A percentile compares a stretch with the other conserved stretches of the same genome.
Conservation (phyloP, 2,329 filamentous ascomycete genomes). For the Calonectria leucothoes region DNA sequence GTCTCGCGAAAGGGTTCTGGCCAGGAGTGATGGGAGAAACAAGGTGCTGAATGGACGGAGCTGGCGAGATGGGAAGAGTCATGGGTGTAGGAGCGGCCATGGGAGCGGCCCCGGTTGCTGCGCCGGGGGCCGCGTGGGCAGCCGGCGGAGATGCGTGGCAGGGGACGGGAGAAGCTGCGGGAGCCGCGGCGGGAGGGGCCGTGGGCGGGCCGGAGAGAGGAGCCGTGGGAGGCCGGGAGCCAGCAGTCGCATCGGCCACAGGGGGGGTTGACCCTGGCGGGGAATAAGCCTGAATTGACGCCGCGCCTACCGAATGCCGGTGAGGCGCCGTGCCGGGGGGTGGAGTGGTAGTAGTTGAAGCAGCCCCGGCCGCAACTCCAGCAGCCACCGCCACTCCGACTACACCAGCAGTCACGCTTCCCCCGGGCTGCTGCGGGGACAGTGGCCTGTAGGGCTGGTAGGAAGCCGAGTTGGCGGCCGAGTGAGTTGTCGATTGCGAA, state of each 20-base stretch:
- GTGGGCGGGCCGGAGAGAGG: slow-evolving; percentile 18
- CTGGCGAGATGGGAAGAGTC: slow-evolving; percentile 24
- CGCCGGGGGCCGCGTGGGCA: not conserved
- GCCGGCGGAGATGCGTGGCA: not conserved
- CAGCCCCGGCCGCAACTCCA: not conserved
- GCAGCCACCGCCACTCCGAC: slow-evolving; percentile 9
- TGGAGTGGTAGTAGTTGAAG: slow-evolving; percentile 22
- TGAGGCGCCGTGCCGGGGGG: slow-evolving; percentile 14
- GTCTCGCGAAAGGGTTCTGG: slow-evolving; percentile 15
- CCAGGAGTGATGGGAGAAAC: slow-evolving; percentile 24
- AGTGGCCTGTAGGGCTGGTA: slow-evolving; percentile 47
- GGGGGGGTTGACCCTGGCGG: slow-evolving; percentile 13
- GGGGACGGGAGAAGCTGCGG: not conserved
- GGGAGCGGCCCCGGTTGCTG: not conserved
- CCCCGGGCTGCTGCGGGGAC: slow-evolving; percentile 21
- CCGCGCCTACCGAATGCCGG: slow-evolving; percentile 26
- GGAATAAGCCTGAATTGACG: slow-evolving; percentile 39
- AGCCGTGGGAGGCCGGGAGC: slow-evolving; percentile 9
- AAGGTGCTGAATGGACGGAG: slow-evolving; percentile 17
- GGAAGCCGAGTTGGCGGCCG: slow-evolving; percentile 30
- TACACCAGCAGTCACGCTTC: slow-evolving; percentile 4
- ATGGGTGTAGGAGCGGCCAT: not conserved
- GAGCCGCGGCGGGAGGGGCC: not conserved
- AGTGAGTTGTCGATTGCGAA: slow-evolving; percentile 38
- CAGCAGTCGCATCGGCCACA: slow-evolving; percentile 5